Evolutionary conservation across 2,329 filamentous ascomycete species (phyloP), one percentile per base, ranked within the genome.

Genomic region (Verticillium nubilum): DNA sequence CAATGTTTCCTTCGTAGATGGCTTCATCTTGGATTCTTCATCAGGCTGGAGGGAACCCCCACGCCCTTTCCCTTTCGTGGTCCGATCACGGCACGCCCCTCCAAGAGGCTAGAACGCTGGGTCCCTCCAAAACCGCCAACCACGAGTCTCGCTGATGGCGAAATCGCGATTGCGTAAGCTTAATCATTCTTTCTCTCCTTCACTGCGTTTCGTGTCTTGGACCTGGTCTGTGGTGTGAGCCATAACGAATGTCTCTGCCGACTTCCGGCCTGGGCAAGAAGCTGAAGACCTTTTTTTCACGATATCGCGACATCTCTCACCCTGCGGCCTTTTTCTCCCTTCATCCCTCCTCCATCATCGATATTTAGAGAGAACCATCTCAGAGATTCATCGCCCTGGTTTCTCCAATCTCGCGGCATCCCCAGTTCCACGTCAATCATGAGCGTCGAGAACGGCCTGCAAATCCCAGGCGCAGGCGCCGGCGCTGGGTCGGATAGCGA

Each of bases 401-500:
- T 17, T 5, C 13, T 37, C 15, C 13, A 37, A 37, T 37, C 15
- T 17, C 19, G 10, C 53, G 28, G n/a, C 25, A n/a, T 37, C 58
- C 35, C 29, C 13, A 31, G 53, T 33, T 28, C 23, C n/a, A 12
- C 28, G 25, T 23, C 28, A 52, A 28, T 29, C 13, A 62, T 63
- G 61, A 54, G 52, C 52, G 37, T 52, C 9, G 53, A 62, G 12
- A 62, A 58, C 33, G 58, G 31, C 29, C 54, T 60, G 26, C 60
- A 47, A 27, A 58, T 62, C 42, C 56, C 54, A n/a, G 56, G 56
- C 58, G 52, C 52, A 7, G 23, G n/a, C 19, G 27, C 19, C 47
- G 54, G 54, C 33, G 37, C 54, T 13, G 54, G 56, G 2, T 62
- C 60, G 9, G 61, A 62, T 35, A 63, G 58, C 19, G 58, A 60